Evolutionary conservation across 352 stramenopile species (phyloP).

Genomic region (Phytophthora citrophthora): DNA sequence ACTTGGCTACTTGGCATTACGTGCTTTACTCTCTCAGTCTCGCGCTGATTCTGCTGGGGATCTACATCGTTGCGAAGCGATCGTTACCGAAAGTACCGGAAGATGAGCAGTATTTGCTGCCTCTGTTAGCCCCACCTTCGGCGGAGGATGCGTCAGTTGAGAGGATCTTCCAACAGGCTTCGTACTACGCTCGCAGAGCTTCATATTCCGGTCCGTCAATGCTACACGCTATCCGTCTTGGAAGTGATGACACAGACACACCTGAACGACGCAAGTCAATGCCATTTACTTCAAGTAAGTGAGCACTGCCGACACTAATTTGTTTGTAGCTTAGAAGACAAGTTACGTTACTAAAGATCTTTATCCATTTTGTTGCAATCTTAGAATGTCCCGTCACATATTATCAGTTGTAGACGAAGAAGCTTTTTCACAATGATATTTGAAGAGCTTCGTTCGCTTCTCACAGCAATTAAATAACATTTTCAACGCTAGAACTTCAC

Average conservation of each 20-base stretch:
- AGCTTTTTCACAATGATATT: not conserved
- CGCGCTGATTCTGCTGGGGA: constrained; percentile 70
- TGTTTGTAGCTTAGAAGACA: constrained; percentile 11
- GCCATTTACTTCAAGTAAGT: constrained; percentile 26
- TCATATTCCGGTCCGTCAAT: constrained; percentile 37
- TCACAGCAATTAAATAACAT: constrained; percentile 29
- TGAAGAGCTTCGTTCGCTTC: constrained; percentile 24
- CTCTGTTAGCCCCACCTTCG: constrained; percentile 51
- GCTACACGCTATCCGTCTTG: constrained; percentile 18
- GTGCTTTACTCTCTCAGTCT: constrained; percentile 79
- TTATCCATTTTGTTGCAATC: no score
- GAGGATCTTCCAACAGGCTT: constrained; percentile 59
- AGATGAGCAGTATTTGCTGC: constrained; percentile 67
- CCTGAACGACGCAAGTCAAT: constrained; percentile 49
- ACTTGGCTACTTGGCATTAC: constrained; percentile 70
- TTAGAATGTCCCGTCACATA: no score
- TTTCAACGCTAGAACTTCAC: constrained; percentile 6
- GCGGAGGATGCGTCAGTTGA: constrained; percentile 54
- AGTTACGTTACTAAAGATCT: constrained; percentile 15
- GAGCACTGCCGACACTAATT: constrained; percentile 6
- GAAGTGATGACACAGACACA: constrained; percentile 21
- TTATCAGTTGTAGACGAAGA: no score
- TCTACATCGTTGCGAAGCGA: constrained; percentile 73
- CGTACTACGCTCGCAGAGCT: constrained; percentile 51
- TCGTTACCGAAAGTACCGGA: constrained; percentile 39